Conservation (phyloP, 2,329 filamentous ascomycete genomes). For the Cucurbitaria berberidis region DNA sequence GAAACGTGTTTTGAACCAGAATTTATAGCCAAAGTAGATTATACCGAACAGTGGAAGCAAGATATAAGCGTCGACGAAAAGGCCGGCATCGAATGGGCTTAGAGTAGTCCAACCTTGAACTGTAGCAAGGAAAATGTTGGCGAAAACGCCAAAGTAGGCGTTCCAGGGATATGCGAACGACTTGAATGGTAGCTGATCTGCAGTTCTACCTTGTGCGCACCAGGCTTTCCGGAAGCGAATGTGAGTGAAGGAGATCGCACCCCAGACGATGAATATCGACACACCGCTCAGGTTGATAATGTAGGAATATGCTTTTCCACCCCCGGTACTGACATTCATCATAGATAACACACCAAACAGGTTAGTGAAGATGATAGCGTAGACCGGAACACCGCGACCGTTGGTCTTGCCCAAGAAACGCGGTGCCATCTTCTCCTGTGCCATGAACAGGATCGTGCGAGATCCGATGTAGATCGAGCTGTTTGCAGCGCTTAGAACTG, state of each 20-base stretch:
- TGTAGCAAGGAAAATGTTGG: constrained; percentile 60
- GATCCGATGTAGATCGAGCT: constrained; percentile 79
- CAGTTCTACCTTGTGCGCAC: constrained; percentile 46
- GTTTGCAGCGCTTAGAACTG: constrained; percentile 66
- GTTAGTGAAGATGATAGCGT: constrained; percentile 71
- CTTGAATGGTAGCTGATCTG: constrained; percentile 56
- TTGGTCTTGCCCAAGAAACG: constrained; percentile 72
- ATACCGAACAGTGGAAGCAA: constrained; percentile 58
- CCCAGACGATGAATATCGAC: constrained; percentile 76
- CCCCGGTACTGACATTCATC: constrained; percentile 74
- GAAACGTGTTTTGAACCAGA: constrained; percentile 49
- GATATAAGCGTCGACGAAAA: constrained; percentile 62
- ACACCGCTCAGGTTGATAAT: constrained; percentile 75
- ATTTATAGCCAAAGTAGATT: constrained; percentile 56
- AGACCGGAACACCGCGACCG: constrained; percentile 64
- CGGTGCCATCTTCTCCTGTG: constrained; percentile 74
- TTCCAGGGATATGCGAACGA: constrained; percentile 58
- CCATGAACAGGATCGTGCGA: constrained; percentile 77
- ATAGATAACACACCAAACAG: constrained; percentile 73
- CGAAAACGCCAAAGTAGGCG: constrained; percentile 56
- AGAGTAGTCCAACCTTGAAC: constrained; percentile 62
- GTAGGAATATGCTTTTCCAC: constrained; percentile 68
- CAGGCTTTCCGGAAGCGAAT: constrained; percentile 73
- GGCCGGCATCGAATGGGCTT: constrained; percentile 57
- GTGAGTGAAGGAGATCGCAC: constrained; percentile 71